Conservation (phyloP, 805 yeast genomes). For the Cyberlindnera americana region DNA sequence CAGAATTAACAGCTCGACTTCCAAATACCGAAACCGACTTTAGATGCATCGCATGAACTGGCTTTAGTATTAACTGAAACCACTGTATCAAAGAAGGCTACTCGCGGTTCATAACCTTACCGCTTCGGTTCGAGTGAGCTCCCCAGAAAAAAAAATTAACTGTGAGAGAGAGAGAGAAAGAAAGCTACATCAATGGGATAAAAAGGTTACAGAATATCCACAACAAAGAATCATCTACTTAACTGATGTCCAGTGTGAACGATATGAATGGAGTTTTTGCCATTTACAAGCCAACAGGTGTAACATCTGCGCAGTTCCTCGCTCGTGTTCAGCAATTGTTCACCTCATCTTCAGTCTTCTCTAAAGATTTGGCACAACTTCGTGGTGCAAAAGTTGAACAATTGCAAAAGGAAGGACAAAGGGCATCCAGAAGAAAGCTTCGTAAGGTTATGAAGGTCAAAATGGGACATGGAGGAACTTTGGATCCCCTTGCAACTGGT, state of each 20-base stretch:
- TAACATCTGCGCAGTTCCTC: constrained; percentile 73
- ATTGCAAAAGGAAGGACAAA: constrained; percentile 36
- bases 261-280: constrained; percentile 92
- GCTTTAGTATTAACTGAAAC: background rate
- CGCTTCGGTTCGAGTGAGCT: background rate
- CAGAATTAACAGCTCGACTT: constrained; percentile 35
- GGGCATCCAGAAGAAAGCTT: constrained; percentile 48
- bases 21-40: constrained; percentile 43
- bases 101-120: constrained; percentile 1
- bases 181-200: no score
- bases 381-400: constrained; percentile 43
- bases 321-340: constrained; percentile 61
- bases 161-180: background rate
- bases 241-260: constrained; percentile 1
- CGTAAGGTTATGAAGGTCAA: constrained; percentile 59
- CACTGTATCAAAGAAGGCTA: background rate
- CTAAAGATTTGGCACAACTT: constrained; percentile 47
- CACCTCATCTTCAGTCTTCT: constrained; percentile 55
- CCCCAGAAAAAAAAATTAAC: background rate
- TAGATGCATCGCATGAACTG: no score
- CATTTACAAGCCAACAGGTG: constrained; percentile 82
- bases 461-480: constrained; percentile 97
- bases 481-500: constrained; percentile 96
- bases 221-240: no score
- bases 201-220: no score